phyloP scores from a whole-genome alignment of 1,139 yeast genomes.

The Geotrichum histeridarum region DNA sequence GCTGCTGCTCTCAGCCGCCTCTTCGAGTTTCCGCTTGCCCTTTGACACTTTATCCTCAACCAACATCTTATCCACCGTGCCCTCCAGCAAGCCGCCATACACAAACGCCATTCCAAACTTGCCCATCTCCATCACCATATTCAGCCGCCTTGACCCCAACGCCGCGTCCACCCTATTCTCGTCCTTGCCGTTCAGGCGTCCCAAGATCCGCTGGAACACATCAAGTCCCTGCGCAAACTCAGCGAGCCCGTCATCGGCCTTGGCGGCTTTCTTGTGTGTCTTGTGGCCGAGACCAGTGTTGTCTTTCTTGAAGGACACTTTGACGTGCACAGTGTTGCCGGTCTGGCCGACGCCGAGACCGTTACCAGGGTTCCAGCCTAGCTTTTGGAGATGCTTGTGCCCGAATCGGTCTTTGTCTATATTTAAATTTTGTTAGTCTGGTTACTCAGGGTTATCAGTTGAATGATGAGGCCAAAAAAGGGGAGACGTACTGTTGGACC shows the following conservation, averaged over 20 bases:
- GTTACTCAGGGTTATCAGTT: background rate
- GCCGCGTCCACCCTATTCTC: conserved; percentile 31
- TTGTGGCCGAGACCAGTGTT: conserved; percentile 76
- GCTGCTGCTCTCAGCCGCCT: conserved; percentile 32
- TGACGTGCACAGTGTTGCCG: conserved; percentile 74
- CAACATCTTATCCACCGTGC: conserved; percentile 69
- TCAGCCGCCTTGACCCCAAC: conserved; percentile 40
- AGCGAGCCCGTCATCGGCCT: conserved; percentile 49
- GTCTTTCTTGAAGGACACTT: conserved; percentile 75
- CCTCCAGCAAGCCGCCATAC: conserved; percentile 72
- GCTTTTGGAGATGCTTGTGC: conserved; percentile 69
- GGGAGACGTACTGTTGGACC: conserved; percentile 65
- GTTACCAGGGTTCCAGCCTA: conserved; percentile 90
- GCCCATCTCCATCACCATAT: conserved; percentile 58
- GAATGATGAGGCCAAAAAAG: background rate
- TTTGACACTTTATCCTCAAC: conserved; percentile 32
- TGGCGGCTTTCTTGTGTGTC: conserved; percentile 42
- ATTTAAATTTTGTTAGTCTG: background rate
- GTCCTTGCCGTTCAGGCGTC: conserved; percentile 55
- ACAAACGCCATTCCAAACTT: conserved; percentile 86
- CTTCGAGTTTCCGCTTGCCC: conserved; percentile 28
- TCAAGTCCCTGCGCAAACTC: conserved; percentile 90
- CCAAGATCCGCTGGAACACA: conserved; percentile 84
- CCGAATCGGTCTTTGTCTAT: conserved; percentile 72
- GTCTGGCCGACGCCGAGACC: conserved; percentile 67